phyloP scores from a whole-genome alignment of 257 asterid species.

The Jaltomata sinuosa region DNA sequence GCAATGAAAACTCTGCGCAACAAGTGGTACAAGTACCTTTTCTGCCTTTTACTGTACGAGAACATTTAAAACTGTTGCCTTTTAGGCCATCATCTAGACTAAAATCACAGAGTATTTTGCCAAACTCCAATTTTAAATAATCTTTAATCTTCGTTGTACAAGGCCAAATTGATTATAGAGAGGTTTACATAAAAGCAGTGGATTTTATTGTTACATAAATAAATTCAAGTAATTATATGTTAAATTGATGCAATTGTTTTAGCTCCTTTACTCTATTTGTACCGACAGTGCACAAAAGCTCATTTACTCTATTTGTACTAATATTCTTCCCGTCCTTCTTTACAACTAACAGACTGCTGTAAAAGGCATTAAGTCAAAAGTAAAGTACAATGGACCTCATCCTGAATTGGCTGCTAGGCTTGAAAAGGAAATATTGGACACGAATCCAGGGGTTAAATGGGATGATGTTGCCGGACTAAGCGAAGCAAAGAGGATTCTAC shows the following conservation, averaged over 20 bases:
- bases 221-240: neutral
- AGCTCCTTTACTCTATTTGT: neutral
- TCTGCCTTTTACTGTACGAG: too few species aligned
- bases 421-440: conserved; percentile 82
- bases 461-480: conserved; percentile 88
- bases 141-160: neutral
- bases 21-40: too few species aligned
- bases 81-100: neutral
- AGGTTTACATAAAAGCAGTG: neutral
- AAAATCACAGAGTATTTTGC: neutral
- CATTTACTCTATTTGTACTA: too few species aligned
- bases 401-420: conserved; percentile 91
- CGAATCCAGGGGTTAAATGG: conserved; percentile 87
- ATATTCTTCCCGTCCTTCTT: neutral
- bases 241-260: neutral
- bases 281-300: too few species aligned
- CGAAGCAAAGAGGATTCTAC: conserved; percentile 86
- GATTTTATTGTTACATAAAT: neutral
- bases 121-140: neutral
- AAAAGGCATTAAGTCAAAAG: conserved; percentile 56
- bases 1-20: too few species aligned
- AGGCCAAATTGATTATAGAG: neutral
- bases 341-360: conserved; percentile 18
- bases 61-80: neutral
- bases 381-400: conserved; percentile 84